Percentiles rank a stretch among this genome's conserved stretches.
phyloP scores from a whole-genome alignment of 106 monocot genomes.

The Hemerocallis citrina region DNA sequence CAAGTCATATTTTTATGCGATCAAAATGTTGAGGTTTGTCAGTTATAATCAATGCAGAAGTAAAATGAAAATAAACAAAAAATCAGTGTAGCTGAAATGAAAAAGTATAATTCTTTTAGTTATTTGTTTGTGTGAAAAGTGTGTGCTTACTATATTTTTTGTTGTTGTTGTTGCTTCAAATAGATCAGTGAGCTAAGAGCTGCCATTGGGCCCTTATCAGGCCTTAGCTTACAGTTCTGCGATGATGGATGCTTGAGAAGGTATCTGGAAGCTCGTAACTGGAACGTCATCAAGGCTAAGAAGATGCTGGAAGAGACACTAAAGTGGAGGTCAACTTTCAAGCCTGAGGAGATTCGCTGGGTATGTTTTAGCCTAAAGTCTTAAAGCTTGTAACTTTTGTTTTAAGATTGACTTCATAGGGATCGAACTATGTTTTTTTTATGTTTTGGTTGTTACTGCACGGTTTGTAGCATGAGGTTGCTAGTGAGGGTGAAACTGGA shows the following conservation, averaged over 20 bases:
- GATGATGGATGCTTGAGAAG: conserved; percentile 64
- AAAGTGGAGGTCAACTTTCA: conserved; percentile 63
- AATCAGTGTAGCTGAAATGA: neutral
- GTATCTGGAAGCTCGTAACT: conserved; percentile 69
- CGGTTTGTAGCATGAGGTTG: conserved; percentile 70
- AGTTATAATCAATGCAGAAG: neutral
- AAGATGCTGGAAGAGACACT: conserved; percentile 85
- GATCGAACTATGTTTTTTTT: neutral
- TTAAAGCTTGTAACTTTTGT: neutral
- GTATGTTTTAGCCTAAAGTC: conserved; percentile 16
- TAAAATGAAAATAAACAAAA: neutral
- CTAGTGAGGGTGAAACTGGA: conserved; percentile 80
- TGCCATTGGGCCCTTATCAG: conserved; percentile 50
- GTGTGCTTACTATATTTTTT: neutral
- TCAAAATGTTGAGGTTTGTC: neutral
- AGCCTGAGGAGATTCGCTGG: conserved; percentile 81
- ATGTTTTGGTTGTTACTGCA: no score
- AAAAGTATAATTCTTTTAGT: neutral
- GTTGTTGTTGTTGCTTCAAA: neutral
- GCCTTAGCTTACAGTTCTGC: conserved; percentile 31
- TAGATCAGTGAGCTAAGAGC: conserved; percentile 58
- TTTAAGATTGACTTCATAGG: neutral
- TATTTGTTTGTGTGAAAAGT: neutral
- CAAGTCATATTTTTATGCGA: neutral
- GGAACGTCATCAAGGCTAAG: conserved; percentile 69